These are phyloP conservation scores for Russula dissimulans DNA, from an alignment of 768 basidiomycete species.

Conservation along the genomic window DNA sequence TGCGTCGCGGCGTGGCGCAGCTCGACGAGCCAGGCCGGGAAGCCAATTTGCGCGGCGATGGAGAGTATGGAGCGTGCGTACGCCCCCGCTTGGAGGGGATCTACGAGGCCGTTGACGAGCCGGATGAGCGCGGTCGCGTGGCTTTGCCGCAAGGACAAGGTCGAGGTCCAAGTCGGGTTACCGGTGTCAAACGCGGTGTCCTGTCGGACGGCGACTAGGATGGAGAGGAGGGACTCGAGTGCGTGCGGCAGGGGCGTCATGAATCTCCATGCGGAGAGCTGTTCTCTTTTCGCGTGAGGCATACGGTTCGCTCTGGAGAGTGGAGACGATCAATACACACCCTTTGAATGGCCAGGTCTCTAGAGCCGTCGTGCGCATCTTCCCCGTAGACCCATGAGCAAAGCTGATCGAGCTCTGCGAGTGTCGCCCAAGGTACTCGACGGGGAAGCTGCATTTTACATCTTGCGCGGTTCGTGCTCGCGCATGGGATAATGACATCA, in stretches of 20 bases:
- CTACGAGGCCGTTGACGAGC: conserved; percentile 91
- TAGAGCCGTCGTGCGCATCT: conserved; percentile 48
- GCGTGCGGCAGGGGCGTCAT: conserved; percentile 72
- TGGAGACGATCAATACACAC: conserved; percentile 32
- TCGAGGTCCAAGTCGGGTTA: conserved; percentile 21
- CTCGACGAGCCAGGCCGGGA: conserved; percentile 87
- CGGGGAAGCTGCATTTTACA: conserved; percentile 42
- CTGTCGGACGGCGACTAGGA: conserved; percentile 50
- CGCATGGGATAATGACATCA: background rate
- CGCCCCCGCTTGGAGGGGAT: conserved; percentile 81
- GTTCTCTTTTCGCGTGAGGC: background rate
- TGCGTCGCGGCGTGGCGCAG: conserved; percentile 93
- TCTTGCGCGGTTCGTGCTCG: too few relatives aligned
- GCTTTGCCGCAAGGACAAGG: conserved; percentile 57
- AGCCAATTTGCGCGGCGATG: conserved; percentile 76
- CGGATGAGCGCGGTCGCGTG: conserved; percentile 78
- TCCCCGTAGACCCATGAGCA: conserved; percentile 69
- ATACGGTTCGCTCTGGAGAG: background rate
- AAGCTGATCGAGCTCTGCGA: conserved; percentile 63
- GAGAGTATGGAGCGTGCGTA: conserved; percentile 88
- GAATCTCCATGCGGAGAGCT: conserved; percentile 79
- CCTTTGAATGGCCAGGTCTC: conserved; percentile 50
- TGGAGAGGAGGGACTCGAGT: conserved; percentile 58
- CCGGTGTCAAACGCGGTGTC: conserved; percentile 32
- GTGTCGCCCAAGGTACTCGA: conserved; percentile 68